These are phyloP conservation scores for Saccharomycopsis babjevae DNA, from an alignment of 805 yeast genomes.

Conservation along the genomic window DNA sequence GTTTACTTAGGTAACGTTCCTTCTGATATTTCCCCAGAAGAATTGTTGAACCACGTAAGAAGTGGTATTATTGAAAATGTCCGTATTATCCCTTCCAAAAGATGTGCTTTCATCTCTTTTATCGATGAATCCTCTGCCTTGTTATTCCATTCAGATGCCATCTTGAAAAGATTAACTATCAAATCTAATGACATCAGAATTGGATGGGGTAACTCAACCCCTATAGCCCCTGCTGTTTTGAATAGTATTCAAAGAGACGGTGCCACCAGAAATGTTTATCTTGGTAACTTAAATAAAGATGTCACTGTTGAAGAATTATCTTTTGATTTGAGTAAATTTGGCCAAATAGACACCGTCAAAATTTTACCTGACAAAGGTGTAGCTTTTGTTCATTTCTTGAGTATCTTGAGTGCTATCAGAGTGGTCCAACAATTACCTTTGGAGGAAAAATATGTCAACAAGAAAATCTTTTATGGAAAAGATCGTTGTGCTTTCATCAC, in stretches of 20 bases:
- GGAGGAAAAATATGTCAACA: constrained; percentile 56
- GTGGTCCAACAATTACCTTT: constrained; percentile 70
- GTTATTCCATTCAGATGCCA: constrained; percentile 88
- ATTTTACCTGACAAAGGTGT: constrained; percentile 71
- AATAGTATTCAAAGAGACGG: constrained; percentile 73
- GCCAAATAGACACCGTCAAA: constrained; percentile 78
- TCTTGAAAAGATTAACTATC: constrained; percentile 70
- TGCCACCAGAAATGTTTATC: constrained; percentile 88
- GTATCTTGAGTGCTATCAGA: constrained; percentile 76
- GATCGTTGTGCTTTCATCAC: constrained; percentile 93
- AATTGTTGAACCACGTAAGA: constrained; percentile 79
- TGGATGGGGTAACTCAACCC: constrained; percentile 87
- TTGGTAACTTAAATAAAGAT: constrained; percentile 67
- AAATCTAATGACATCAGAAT: constrained; percentile 73
- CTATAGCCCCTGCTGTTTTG: constrained; percentile 63
- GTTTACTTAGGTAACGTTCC: constrained; percentile 89
- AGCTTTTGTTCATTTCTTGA: constrained; percentile 84
- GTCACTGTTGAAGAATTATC: constrained; percentile 56
- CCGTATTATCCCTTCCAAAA: constrained; percentile 68
- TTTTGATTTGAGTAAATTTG: constrained; percentile 61
- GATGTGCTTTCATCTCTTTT: constrained; percentile 85
- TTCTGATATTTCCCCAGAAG: constrained; percentile 65
- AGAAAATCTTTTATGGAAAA: constrained; percentile 83
- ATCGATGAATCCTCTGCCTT: constrained; percentile 82
- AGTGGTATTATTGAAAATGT: constrained; percentile 82